phyloP scores from a whole-genome alignment of 2,329 filamentous ascomycete species.

The Blumeria graminis region DNA sequence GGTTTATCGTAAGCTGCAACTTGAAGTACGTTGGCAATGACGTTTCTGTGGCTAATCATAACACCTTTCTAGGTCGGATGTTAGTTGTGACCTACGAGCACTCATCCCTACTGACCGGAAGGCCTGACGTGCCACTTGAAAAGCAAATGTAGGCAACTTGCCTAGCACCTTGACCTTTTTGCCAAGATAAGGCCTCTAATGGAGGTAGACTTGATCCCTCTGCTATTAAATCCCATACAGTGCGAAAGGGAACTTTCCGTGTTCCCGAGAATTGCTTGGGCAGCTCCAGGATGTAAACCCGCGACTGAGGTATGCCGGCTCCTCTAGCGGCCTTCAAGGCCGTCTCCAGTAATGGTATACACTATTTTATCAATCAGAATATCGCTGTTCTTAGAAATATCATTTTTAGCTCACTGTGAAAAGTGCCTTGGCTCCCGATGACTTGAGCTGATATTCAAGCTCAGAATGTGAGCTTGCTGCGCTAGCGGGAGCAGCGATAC shows the following conservation, averaged over 20 bases:
- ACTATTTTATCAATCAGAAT: slow-evolving; percentile 16
- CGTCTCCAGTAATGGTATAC: slow-evolving; percentile 36
- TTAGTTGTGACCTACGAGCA: not conserved
- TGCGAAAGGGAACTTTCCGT: slow-evolving; percentile 30
- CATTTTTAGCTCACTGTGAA: slow-evolving; percentile 25
- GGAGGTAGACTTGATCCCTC: slow-evolving; percentile 30
- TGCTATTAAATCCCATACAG: slow-evolving; percentile 49
- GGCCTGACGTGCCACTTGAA: slow-evolving; percentile 15
- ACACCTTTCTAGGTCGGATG: slow-evolving; percentile 41
- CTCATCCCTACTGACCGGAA: slow-evolving; percentile 32
- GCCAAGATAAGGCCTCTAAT: slow-evolving; percentile 33
- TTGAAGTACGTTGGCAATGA: slow-evolving; percentile 40
- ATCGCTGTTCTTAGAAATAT: not conserved
- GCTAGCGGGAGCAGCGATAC: slow-evolving; percentile 58
- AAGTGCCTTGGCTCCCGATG: slow-evolving; percentile 49
- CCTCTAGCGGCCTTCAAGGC: slow-evolving; percentile 42
- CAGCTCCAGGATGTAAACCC: slow-evolving; percentile 49
- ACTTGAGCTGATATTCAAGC: slow-evolving; percentile 58
- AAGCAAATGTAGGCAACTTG: slow-evolving; percentile 67
- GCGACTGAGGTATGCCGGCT: slow-evolving; percentile 44
- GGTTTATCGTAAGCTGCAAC: slow-evolving; percentile 20
- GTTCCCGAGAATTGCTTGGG: slow-evolving; percentile 28
- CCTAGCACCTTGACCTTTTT: slow-evolving; percentile 37
- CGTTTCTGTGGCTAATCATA: slow-evolving; percentile 62
- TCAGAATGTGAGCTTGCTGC: slow-evolving; percentile 66